Percentiles rank a stretch among this genome's conserved stretches.
Conservation (phyloP, 2,329 filamentous ascomycete genomes). For the Fusarium buxicola region DNA sequence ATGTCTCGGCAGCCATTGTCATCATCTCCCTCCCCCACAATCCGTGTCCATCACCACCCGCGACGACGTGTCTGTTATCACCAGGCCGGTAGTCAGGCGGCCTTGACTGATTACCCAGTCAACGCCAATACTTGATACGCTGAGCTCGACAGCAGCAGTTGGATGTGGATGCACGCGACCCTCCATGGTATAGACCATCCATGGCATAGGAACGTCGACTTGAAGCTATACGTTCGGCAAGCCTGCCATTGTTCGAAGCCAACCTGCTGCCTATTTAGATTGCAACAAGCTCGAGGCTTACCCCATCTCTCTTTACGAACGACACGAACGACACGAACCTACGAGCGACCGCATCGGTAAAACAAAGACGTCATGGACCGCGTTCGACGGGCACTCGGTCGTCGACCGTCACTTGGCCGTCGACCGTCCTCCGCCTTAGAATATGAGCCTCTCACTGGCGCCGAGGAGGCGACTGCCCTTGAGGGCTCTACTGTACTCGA, state of each 20-base stretch:
- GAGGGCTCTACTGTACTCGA: conserved; percentile 46
- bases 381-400: conserved; percentile 41
- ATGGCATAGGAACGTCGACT: conserved; percentile 20
- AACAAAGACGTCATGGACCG: conserved; percentile 42
- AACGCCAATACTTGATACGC: conserved; percentile 1
- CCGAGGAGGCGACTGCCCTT: conserved; percentile 44
- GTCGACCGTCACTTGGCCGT: conserved; percentile 38
- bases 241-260: neutral
- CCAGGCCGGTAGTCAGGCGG: conserved; percentile 26
- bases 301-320: neutral
- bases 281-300: neutral
- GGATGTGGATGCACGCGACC: conserved; percentile 13
- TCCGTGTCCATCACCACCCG: conserved; percentile 9
- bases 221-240: conserved; percentile 21
- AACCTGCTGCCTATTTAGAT: neutral
- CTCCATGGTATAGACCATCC: conserved; percentile 26
- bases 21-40: conserved; percentile 31
- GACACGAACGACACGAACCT: conserved; percentile 5
- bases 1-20: conserved; percentile 27
- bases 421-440: conserved; percentile 43
- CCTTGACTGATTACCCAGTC: neutral
- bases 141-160: neutral
- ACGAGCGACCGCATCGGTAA: neutral
- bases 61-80: conserved; percentile 2
- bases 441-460: conserved; percentile 49